Percentiles rank a stretch among this genome's conserved stretches.
These are phyloP conservation scores for Medicago arabica DNA, from an alignment of 306 rosid species.

Conservation along the genomic window DNA sequence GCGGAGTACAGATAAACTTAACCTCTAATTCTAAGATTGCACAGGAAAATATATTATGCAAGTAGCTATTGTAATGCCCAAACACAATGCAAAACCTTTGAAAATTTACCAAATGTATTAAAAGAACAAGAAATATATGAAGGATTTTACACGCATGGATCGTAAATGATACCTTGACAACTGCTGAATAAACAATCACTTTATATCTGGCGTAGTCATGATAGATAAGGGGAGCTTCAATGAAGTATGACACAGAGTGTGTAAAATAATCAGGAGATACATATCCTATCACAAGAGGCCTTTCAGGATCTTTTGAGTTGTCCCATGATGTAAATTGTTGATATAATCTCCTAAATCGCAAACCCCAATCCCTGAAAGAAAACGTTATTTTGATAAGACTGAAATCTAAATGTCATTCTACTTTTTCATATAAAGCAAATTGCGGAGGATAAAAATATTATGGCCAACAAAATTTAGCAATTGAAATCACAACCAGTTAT, in stretches of 20 bases:
- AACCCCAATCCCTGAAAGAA: constrained; percentile 93
- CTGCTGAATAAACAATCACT: constrained; percentile 95
- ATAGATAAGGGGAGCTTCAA: constrained; percentile 90
- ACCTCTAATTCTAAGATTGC: background rate
- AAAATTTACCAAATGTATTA: background rate
- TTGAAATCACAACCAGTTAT: constrained; percentile 18
- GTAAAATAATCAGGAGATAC: constrained; percentile 98
- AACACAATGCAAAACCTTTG: background rate
- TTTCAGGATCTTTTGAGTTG: constrained; percentile 85
- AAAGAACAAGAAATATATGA: background rate
- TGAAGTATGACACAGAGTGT: constrained; percentile 93
- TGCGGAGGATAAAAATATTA: constrained; percentile 3
- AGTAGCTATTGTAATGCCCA: background rate
- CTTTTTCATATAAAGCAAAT: constrained; percentile 8
- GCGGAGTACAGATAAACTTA: background rate
- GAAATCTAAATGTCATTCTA: constrained; percentile 29
- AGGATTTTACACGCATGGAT: background rate
- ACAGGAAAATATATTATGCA: background rate
- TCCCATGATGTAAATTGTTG: constrained; percentile 81
- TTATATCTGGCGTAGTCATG: constrained; percentile 78
- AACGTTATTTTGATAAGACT: constrained; percentile 25
- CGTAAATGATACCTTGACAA: constrained; percentile 84
- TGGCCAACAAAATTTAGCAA: constrained; percentile 1
- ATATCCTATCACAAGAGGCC: constrained; percentile 93
- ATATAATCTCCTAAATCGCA: constrained; percentile 85